A percentile compares a stretch with the other conserved stretches of the same genome.
Conservation (phyloP, 1,284 basidiomycete species). For the Microbotryum violaceum region DNA sequence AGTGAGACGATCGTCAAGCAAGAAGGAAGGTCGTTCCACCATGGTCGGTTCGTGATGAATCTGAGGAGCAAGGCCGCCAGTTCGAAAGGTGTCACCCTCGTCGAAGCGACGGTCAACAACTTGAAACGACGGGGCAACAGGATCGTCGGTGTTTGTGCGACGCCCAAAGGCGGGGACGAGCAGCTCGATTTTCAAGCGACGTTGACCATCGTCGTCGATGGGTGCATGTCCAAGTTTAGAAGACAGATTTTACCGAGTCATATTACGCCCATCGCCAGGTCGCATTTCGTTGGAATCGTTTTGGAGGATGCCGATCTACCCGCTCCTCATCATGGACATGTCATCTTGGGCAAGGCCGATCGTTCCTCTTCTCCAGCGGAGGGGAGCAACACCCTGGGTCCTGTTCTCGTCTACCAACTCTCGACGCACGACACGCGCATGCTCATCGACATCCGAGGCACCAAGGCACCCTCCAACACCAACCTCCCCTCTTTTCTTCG, state of each 20-base stretch:
- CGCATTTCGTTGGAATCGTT: constrained; percentile 74
- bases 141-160: constrained; percentile 58
- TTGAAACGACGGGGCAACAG: constrained; percentile 30
- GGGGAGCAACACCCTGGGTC: constrained; percentile 50
- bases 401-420: constrained; percentile 85
- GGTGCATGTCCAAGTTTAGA: constrained; percentile 85
- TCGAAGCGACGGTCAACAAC: constrained; percentile 69
- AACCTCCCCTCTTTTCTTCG: constrained; percentile 63
- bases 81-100: constrained; percentile 51
- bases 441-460: constrained; percentile 77
- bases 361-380: constrained; percentile 7
- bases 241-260: constrained; percentile 40
- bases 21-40: constrained; percentile 78
- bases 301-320: constrained; percentile 69
- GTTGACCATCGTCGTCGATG: constrained; percentile 84
- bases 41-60: constrained; percentile 82
- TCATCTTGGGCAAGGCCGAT: constrained; percentile 54
- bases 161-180: constrained; percentile 42
- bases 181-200: constrained; percentile 54
- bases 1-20: constrained; percentile 33
- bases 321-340: constrained; percentile 77
- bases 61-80: constrained; percentile 60
- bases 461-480: constrained; percentile 65
- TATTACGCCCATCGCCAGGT: constrained; percentile 53
- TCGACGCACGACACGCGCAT: constrained; percentile 71